Evolutionary conservation across 805 yeast genomes (phyloP).

Genomic region (Blastobotrys americana): DNA sequence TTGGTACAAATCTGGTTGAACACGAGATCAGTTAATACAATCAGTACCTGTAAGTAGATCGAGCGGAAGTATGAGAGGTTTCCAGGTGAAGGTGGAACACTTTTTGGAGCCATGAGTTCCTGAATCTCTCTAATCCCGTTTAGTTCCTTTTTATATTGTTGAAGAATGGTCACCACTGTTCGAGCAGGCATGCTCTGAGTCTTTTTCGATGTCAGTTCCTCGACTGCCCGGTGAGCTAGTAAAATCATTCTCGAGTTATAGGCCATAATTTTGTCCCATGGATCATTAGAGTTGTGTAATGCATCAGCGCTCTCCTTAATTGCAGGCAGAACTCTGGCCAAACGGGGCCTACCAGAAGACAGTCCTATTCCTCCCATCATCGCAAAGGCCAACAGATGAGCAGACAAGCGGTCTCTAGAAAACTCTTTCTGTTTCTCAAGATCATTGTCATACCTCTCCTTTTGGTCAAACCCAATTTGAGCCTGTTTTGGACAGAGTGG

Average conservation of each 20-base stretch:
- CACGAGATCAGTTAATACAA: not conserved
- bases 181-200: not conserved
- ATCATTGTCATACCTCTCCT: too few relatives aligned
- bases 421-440: too few relatives aligned
- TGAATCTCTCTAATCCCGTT: not conserved
- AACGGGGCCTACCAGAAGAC: not conserved
- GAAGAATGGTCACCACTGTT: not conserved
- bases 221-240: not conserved
- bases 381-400: not conserved
- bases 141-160: not conserved
- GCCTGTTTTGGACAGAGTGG: not conserved
- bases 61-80: not conserved
- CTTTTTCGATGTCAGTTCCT: not conserved
- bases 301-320: not conserved
- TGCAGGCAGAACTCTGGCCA: not conserved
- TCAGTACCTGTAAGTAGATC: not conserved
- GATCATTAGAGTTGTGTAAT: not conserved
- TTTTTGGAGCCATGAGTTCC: not conserved
- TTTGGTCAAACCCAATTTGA: not conserved
- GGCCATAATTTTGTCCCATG: not conserved
- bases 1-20: not conserved
- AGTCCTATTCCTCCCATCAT: not conserved
- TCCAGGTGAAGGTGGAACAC: not conserved
- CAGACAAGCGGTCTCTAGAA: not conserved
- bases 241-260: not conserved